Base-by-base conservation (phyloP, 352 stramenopile genomes). In the Globisporangium orthogonon region DNA sequence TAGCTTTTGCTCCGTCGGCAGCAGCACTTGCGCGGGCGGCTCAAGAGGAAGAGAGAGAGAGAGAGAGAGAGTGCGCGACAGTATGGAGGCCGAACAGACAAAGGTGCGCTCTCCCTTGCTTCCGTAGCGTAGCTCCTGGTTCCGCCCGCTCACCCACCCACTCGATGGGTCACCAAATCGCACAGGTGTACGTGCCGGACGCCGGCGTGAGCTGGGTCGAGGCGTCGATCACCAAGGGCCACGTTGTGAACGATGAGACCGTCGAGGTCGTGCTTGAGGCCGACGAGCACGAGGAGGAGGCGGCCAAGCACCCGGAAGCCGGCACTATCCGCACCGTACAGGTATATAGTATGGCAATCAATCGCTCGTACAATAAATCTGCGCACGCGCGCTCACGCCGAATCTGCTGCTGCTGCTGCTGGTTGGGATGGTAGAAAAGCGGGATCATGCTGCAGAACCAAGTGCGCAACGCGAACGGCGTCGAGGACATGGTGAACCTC, bases 401-500 rank as follows among this genome's bases (percentile, higher is more conserved):
- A 18, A 46, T 33, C 31, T 60, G 15, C 31, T 58, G 28, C 13
- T 47, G 51, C 46, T 65, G 46, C 18, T 13, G 35, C 1, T 52
- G 49, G 57, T 61, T 91, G 84, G 92, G 91, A 84, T 52, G 49
- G 57, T 61, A 93, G 84, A 94, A 92, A 84, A 67, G 64, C 23
- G 67, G 64, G 6, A 86, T 95, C 61, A 61, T 91, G 63, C 65
- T 94, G 43, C 83, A 92, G 56, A 94, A 94, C 67, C 56, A 66
- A 31, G 58, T 81, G 41, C 61, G 71, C 60, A 69, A 60, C 4
- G 56, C 54, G 3, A 73, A 91, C 48, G 86, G 86, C 14, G 87
- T 79, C 46, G 73, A 83, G 50, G 83, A 95, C 61, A 94, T 96
- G 87, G 79, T 90, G 54, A 88, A 74, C 55, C 78, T 96, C 44